Evolutionary conservation across 75 land plant genomes (phyloP), one percentile per base, ranked within the genome.

Genomic region (Selaginella tamariscina): DNA sequence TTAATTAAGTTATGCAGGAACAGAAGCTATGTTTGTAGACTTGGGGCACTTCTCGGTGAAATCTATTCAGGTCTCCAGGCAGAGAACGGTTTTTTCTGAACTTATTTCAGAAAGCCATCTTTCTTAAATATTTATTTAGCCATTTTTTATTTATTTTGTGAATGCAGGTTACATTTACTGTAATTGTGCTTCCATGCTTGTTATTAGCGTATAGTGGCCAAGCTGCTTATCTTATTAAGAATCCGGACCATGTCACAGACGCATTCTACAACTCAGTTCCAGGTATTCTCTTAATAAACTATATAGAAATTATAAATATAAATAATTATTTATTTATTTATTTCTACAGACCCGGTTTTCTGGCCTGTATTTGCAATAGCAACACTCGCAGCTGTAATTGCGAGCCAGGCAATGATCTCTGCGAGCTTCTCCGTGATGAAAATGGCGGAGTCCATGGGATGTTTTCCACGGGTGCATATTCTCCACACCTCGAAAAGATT

Each of bases 1-100:
- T 22, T 21, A 27, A 56, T 59, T 59, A 2, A 21, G 13, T 20
- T 39, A 24, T 32, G 68, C 83, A 95, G 99, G 99, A 55, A 85
- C 97, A 27, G 99, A 95, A 75, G 99, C 99, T n/a, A 83, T 90
- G 92, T 95, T 87, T 81, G 96, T 96, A 62, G 99, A 95, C 70
- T 87, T 95, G 68, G 94, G 96, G 66, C 89, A 91, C 76, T 95
- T 90, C 76, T 77, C 89, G 20, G 84, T 82, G 8, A 84, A 82
- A 64, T 95, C 92, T 31, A 78, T 95, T 32, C 97, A 90, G 97
- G 99, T 90, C 71, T 20, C 20, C 2, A 9, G 27, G 32, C n/a
- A 31, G 11, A 28, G 21, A 65, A 65, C 13, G n/a, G 32, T 32
- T 23, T 22, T 63, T 28, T 62, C 70, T 71, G 32, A 24, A 5